These are phyloP conservation scores for Hura crepitans DNA, from an alignment of 441 rosid genomes.

Conservation along the genomic window DNA sequence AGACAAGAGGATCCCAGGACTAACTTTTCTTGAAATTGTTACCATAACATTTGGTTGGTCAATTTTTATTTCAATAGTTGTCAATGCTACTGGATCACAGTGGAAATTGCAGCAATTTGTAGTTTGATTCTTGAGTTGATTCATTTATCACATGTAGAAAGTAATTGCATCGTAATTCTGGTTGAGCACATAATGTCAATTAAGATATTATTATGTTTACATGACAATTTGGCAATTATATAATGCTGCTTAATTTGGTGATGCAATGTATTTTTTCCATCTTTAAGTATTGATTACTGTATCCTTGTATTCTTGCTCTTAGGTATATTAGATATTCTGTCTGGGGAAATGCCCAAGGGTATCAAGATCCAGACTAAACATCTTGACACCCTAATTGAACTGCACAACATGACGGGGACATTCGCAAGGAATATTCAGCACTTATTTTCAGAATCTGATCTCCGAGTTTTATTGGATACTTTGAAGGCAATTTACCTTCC, in stretches of 20 bases:
- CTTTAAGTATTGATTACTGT: conserved; percentile 22
- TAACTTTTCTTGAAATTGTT: neutral
- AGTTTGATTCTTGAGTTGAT: neutral
- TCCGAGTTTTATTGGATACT: conserved; percentile 67
- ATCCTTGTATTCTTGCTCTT: conserved; percentile 17
- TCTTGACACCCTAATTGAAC: conserved; percentile 83
- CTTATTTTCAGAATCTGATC: conserved; percentile 83
- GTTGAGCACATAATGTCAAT: neutral
- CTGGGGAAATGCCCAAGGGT: conserved; percentile 93
- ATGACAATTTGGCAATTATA: neutral
- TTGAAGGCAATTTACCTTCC: conserved; percentile 92
- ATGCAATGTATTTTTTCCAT: neutral
- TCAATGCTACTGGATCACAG: neutral
- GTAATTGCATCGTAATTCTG: neutral
- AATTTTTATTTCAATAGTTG: neutral
- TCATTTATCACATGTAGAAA: neutral
- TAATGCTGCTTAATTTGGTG: neutral
- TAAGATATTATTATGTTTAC: neutral
- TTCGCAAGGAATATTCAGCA: conserved; percentile 93
- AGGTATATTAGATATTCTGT: conserved; percentile 84
- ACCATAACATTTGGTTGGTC: neutral
- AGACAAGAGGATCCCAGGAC: neutral
- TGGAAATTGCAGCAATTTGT: neutral
- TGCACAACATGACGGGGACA: conserved; percentile 81
- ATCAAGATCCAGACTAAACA: conserved; percentile 87